Evolutionary conservation across 2,329 filamentous ascomycete species (phyloP).

Genomic region (Dactylellina cionopaga): DNA sequence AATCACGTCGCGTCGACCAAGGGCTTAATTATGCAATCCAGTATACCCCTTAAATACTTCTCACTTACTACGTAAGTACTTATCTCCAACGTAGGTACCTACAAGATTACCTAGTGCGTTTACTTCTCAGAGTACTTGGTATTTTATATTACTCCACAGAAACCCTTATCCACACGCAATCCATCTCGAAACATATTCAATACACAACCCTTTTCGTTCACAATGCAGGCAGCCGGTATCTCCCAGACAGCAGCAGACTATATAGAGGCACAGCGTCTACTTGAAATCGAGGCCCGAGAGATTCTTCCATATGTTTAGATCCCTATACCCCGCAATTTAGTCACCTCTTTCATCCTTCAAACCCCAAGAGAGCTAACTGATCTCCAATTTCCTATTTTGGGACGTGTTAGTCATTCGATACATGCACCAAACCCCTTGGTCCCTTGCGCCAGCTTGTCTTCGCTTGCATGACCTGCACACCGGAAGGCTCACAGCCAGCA

Average conservation of each 20-base stretch:
- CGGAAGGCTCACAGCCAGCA: conserved; percentile 71
- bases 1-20: too few species aligned
- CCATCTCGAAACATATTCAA: too few species aligned
- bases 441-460: conserved; percentile 88
- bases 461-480: conserved; percentile 92
- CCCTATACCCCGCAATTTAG: neutral
- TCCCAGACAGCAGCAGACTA: conserved; percentile 64
- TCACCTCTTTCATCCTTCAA: too few species aligned
- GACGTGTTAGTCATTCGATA: conserved; percentile 79
- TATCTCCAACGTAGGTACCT: too few species aligned
- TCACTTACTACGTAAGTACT: too few species aligned
- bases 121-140: neutral
- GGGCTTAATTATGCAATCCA: too few species aligned
- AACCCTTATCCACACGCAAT: too few species aligned
- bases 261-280: conserved; percentile 84
- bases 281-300: conserved; percentile 95
- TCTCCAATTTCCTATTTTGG: conserved; percentile 51
- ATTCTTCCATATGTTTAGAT: conserved; percentile 83
- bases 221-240: neutral
- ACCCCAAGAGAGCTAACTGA: too few species aligned
- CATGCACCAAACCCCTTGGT: conserved; percentile 89
- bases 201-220: neutral
- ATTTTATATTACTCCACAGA: too few species aligned
- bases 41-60: too few species aligned
- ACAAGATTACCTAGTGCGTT: too few species aligned